Evolutionary conservation across 768 basidiomycete species (phyloP).

Genomic region (Russula griseocarnosa): DNA sequence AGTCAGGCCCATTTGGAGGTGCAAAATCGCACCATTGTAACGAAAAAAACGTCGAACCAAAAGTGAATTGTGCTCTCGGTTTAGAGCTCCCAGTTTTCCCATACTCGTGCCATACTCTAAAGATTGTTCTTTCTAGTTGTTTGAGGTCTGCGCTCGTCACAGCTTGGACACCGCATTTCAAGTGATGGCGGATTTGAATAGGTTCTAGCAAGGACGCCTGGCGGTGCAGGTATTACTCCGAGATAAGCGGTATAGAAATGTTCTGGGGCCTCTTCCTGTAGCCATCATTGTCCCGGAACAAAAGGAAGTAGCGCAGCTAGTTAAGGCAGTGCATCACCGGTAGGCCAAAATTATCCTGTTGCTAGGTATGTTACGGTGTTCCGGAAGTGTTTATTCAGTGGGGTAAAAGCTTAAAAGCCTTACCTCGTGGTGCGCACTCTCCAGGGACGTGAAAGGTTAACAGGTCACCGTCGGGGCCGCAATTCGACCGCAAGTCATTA

Average conservation of each 20-base stretch:
- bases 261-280: neutral
- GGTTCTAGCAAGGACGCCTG: conserved; percentile 56
- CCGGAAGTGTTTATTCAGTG: neutral
- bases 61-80: neutral
- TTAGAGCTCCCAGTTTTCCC: neutral
- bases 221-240: conserved; percentile 43
- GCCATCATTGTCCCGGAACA: neutral
- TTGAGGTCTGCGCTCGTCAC: conserved; percentile 8
- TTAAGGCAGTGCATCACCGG: neutral
- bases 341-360: neutral
- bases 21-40: conserved; percentile 2
- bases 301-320: neutral
- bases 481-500: neutral
- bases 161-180: conserved; percentile 45
- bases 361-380: neutral
- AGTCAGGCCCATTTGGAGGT: neutral
- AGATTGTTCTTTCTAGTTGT: neutral
- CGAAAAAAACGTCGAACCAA: neutral
- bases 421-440: neutral
- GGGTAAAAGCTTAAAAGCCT: neutral
- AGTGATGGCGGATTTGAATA: conserved; percentile 59
- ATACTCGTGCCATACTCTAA: neutral
- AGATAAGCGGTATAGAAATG: conserved; percentile 41
- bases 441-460: neutral
- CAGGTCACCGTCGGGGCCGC: too few species aligned